Conservation (phyloP, 192 early-diverging fungal genomes). For the Dispira parvispora region DNA sequence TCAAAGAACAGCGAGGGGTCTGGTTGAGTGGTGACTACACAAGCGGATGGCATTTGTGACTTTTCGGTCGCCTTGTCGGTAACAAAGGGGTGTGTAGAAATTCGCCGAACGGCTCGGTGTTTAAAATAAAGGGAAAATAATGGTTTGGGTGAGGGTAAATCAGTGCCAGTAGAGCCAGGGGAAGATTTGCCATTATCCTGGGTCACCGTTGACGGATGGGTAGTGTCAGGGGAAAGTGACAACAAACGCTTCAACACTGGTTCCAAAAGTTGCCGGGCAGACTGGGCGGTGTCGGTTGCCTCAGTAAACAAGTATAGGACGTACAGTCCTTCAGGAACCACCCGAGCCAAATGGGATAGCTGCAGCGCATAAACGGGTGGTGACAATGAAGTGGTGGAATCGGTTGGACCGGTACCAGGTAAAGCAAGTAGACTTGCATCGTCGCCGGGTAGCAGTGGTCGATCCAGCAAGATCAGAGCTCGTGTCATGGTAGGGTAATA, state of each 20-base stretch:
- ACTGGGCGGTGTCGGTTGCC: not conserved
- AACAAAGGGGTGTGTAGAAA: constrained; percentile 12
- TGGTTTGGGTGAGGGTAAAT: no score
- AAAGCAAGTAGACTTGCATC: constrained; percentile 21
- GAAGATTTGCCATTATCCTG: no score
- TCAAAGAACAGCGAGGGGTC: constrained; percentile 17
- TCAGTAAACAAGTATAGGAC: not conserved
- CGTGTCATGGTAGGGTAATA: constrained; percentile 20
- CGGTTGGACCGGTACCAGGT: constrained; percentile 8
- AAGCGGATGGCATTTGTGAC: no score
- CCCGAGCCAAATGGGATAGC: constrained; percentile 22
- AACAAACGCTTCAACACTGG: not conserved
- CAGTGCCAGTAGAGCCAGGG: no score
- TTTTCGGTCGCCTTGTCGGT: no score
- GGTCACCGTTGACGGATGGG: no score
- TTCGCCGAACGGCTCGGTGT: constrained; percentile 10
- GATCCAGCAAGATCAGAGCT: constrained; percentile 28
- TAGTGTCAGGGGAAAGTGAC: not conserved
- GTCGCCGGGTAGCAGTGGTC: constrained; percentile 19
- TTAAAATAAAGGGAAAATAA: no score
- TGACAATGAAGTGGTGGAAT: constrained; percentile 16
- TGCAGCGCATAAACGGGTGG: constrained; percentile 21
- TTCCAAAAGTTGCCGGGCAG: not conserved
- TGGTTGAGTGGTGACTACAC: not conserved
- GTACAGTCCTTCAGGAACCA: constrained; percentile 18